phyloP scores from a whole-genome alignment of 768 basidiomycete genomes.

The Lactifluus piperatus region DNA sequence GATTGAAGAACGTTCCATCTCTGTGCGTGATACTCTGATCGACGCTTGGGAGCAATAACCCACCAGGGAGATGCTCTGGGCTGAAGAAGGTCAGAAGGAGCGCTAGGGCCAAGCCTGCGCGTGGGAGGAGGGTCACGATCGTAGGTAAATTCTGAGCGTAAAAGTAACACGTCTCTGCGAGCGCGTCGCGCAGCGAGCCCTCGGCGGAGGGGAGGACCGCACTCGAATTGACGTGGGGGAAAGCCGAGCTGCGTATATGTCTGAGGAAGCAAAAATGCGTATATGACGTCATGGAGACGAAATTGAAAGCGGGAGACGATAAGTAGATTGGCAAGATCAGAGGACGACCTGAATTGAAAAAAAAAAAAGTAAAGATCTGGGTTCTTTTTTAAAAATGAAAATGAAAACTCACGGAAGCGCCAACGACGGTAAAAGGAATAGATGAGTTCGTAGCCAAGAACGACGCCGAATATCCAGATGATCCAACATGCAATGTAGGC shows the following conservation, averaged over 20 bases:
- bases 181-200: slow-evolving; percentile 36
- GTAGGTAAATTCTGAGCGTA: slow-evolving; percentile 83
- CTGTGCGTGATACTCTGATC: slow-evolving; percentile 38
- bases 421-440: slow-evolving; percentile 70
- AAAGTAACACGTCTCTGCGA: slow-evolving; percentile 80
- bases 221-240: slow-evolving; percentile 40
- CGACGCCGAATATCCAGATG: slow-evolving; percentile 63
- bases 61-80: slow-evolving; percentile 34
- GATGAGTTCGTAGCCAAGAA: slow-evolving; percentile 67
- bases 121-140: slow-evolving; percentile 71
- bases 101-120: slow-evolving; percentile 67
- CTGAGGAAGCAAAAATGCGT: slow-evolving; percentile 78
- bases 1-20: slow-evolving; percentile 69
- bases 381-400: no score
- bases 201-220: slow-evolving; percentile 16
- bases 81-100: slow-evolving; percentile 58
- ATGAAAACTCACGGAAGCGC: slow-evolving; percentile 65
- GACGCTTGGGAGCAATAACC: slow-evolving; percentile 37
- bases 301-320: slow-evolving; percentile 68
- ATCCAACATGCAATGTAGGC: slow-evolving; percentile 81
- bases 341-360: slow-evolving; percentile 61
- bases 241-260: slow-evolving; percentile 67
- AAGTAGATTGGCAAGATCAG: slow-evolving; percentile 76
- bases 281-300: slow-evolving; percentile 71
- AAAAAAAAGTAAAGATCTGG: neutral